Evolutionary conservation across 768 basidiomycete genomes (phyloP), one percentile per base, ranked within the genome.

Genomic region (Russula dissimulans): DNA sequence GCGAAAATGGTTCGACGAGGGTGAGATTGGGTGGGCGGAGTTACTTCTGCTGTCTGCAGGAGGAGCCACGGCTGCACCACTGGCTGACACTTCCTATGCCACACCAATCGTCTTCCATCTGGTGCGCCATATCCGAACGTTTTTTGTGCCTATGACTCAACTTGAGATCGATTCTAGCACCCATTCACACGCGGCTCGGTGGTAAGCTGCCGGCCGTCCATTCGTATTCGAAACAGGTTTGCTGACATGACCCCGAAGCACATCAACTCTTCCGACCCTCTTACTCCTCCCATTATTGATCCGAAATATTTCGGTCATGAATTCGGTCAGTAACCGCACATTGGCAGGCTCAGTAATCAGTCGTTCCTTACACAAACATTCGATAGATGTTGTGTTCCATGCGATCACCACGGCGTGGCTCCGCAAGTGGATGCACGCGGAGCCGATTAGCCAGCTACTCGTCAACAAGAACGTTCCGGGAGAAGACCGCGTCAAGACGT

Each of bases 211-310:
- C 32, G 5, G 32, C 38, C 1, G 0, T 32, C 34, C 26, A 9
- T 15, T 5, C 11, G 22, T 26, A 5, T 36, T 42, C 15, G 18
- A 41, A 3, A 26, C 15, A 17, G 4, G 18, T 12, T 41, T 41
- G 3, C 45, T 59, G 34, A 44, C n/a, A 17, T 22, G 38, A 10
- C 10, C 31, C 31, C 18, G 29, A 38, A 68, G 67, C 66, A 69
- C 50, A 70, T 76, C 65, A 72, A 67, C 50, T 70, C 74, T 6
- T 67, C 71, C 3, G 66, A 68, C 59, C 67, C 74, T 10, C 72
- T 72, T 67, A 65, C 65, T 4, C 50, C 68, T 50, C 78, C 78
- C 1, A 50, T 66, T 6, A 77, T 80, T 63, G 74, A 80, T 64
- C 76, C 78, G 5, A 73, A 73, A 54, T 79, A 78, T 71, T 72